These are phyloP conservation scores for Ophiostoma sp. DNA, from an alignment of 2,329 filamentous ascomycete species.

Conservation along the genomic window DNA sequence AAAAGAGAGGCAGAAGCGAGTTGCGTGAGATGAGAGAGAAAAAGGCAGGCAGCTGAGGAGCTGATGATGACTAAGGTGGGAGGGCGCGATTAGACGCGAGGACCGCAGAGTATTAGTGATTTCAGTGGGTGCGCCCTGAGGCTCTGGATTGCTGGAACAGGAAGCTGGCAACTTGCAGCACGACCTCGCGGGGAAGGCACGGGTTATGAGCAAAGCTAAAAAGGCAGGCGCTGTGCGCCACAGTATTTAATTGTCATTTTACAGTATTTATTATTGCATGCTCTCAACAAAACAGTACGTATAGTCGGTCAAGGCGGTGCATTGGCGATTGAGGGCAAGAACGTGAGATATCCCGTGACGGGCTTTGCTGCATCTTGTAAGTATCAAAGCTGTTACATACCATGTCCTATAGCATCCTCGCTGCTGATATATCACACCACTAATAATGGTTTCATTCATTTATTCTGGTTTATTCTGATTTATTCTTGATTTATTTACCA, in stretches of 20 bases:
- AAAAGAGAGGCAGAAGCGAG: not conserved
- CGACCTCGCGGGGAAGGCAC: constrained; percentile 1
- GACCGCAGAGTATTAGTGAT: not conserved
- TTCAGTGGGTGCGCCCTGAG: constrained; percentile 12
- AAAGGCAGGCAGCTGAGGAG: constrained; percentile 8
- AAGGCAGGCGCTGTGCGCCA: too few relatives aligned
- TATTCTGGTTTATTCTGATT: not conserved
- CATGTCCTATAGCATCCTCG: too few relatives aligned
- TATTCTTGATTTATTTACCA: constrained; percentile 10
- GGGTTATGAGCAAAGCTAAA: not conserved
- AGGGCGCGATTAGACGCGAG: not conserved
- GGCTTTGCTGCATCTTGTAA: not conserved
- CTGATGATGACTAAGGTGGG: constrained; percentile 16
- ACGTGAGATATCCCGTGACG: not conserved
- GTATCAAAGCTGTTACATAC: not conserved
- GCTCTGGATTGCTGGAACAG: not conserved
- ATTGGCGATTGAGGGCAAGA: not conserved
- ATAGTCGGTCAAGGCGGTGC: not conserved
- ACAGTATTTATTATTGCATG: not conserved
- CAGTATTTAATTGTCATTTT: too few relatives aligned
- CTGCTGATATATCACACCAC: too few relatives aligned
- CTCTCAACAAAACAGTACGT: not conserved
- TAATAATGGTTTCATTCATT: not conserved
- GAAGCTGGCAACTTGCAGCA: not conserved
- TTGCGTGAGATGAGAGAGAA: constrained; percentile 7